Base-by-base conservation (phyloP, 495 filamentous ascomycete genomes). In the Gamarada debralockiae region DNA sequence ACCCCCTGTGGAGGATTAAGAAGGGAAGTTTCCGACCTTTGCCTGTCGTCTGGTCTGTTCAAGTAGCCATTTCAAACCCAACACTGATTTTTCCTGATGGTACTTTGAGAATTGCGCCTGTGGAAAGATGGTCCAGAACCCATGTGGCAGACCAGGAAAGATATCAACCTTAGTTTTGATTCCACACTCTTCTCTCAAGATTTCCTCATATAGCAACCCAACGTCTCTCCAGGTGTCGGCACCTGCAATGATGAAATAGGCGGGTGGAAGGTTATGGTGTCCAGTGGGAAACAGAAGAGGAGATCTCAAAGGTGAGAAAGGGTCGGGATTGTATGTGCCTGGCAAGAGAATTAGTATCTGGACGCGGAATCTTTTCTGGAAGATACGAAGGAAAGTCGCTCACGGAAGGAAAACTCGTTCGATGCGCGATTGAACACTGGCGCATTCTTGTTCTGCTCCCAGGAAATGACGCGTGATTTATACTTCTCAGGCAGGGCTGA, bases 121-220 rank as follows among this genome's bases (percentile, higher is more conserved):
- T 29, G 61, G 60, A 49, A 42, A 67, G 25, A 62, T 66, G 1
- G 59, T 61, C 73, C 70, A 73, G 34, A 73, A 73, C 9, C 66
- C 65, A 64, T 76, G 70, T 18, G 68, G 69, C n/a, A 74, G 61
- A 0, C 72, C 73, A 41, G 68, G 65, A 49, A 71, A 76, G 1
- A 74, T 12, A 56, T 70, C 66, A 12, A 66, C 25, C 40, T 53
- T 46, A 8, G 71, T 73, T 50, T 60, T 53, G 8, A 73, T 53
- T 0, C 62, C 62, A 9, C 46, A 56, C 9, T 70, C 63, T 36
- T 68, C 65, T 22, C 62, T 63, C 47, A 76, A 52, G 12, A 73
- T 48, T 42, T 62, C 50, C 44, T 72, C 71, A 50, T 73, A 73
- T 3, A 76, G 62, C 24, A 74, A 51, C 0, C 60, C 68, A 21